Conservation (phyloP, 129 eudicot genomes). For the Lactuca sativa region DNA sequence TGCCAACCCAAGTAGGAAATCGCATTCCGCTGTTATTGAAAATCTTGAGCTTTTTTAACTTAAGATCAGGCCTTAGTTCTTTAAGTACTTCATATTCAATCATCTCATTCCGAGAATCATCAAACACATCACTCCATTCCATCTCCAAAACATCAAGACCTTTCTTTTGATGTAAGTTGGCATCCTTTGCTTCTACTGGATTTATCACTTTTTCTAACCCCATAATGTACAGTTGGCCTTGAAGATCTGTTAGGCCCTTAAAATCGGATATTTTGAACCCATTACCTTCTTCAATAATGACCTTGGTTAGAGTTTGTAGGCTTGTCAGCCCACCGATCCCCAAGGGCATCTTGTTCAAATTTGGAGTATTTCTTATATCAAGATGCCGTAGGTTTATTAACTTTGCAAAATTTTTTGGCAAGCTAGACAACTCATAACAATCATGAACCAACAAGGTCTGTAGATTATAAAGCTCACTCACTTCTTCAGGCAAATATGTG, state of each 20-base stretch:
- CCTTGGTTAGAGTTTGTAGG: neutral
- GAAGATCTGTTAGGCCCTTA: neutral
- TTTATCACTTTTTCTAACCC: neutral
- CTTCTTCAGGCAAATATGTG: slow-evolving; percentile 25
- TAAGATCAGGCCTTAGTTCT: neutral
- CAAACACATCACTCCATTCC: neutral
- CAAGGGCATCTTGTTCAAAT: neutral
- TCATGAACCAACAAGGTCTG: slow-evolving; percentile 27
- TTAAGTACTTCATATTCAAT: neutral
- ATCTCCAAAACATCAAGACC: neutral
- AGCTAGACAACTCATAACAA: slow-evolving; percentile 17
- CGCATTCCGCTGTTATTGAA: neutral
- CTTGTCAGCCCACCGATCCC: neutral
- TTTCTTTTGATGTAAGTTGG: neutral
- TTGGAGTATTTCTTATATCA: neutral
- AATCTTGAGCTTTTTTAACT: neutral
- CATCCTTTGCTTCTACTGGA: neutral
- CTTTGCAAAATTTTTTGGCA: slow-evolving; percentile 16
- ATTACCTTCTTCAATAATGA: neutral
- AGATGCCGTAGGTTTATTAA: neutral
- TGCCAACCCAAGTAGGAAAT: neutral
- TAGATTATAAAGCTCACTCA: slow-evolving; percentile 21
- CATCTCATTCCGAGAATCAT: neutral
- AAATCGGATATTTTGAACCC: neutral
- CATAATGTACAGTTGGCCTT: neutral